Percentiles rank a stretch among this genome's conserved stretches.
These are phyloP conservation scores for Arthrobotrys iridis DNA, from an alignment of 2,329 filamentous ascomycete genomes.

Conservation along the genomic window DNA sequence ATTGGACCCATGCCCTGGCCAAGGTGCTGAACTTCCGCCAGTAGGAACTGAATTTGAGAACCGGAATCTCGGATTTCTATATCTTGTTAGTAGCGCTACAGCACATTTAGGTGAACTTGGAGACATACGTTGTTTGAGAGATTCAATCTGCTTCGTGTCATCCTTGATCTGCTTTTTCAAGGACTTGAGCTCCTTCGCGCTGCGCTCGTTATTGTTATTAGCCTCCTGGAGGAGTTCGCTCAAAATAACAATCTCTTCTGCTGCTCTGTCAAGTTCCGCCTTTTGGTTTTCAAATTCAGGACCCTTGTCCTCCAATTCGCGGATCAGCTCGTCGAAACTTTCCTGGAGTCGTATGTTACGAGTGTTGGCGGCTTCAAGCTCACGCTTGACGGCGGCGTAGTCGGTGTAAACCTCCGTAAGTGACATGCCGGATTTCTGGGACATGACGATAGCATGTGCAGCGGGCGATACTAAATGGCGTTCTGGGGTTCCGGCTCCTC, in stretches of 20 bases:
- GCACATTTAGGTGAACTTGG: background rate
- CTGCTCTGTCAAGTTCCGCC: slow-evolving; percentile 80
- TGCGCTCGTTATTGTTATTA: slow-evolving; percentile 40
- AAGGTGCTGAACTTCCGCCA: slow-evolving; percentile 84
- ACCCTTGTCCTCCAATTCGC: slow-evolving; percentile 82
- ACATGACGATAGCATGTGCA: slow-evolving; percentile 60
- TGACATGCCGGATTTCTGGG: slow-evolving; percentile 58
- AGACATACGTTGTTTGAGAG: slow-evolving; percentile 73
- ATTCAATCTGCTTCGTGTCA: slow-evolving; percentile 73
- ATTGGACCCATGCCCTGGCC: slow-evolving; percentile 81
- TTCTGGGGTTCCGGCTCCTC: slow-evolving; percentile 67
- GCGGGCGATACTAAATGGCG: slow-evolving; percentile 67
- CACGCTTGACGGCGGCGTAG: slow-evolving; percentile 70
- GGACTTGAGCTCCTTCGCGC: slow-evolving; percentile 77
- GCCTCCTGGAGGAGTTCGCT: slow-evolving; percentile 78
- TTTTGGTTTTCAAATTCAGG: slow-evolving; percentile 89
- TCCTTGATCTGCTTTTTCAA: slow-evolving; percentile 77
- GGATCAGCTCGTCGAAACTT: slow-evolving; percentile 85
- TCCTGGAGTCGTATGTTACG: slow-evolving; percentile 77
- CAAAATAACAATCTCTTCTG: slow-evolving; percentile 83
- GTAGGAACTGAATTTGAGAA: slow-evolving; percentile 86
- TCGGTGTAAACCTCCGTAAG: slow-evolving; percentile 73
- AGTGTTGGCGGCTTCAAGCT: slow-evolving; percentile 77
- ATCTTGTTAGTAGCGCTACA: background rate
- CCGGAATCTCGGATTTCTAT: slow-evolving; percentile 82